phyloP scores from a whole-genome alignment of 257 asterid genomes.

The Petunia axillaris region DNA sequence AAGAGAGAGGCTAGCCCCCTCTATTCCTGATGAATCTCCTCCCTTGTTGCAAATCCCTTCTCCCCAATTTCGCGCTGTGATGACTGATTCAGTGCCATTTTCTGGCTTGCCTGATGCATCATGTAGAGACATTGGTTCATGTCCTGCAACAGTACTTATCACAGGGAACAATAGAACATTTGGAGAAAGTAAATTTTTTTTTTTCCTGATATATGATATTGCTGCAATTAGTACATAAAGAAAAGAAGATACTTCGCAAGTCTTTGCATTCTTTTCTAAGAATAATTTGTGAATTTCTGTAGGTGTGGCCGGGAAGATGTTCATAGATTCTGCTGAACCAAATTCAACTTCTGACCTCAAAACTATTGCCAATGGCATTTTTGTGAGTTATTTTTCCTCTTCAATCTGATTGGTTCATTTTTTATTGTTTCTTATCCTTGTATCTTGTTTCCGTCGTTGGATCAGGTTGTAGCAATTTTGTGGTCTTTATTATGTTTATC shows the following conservation, averaged over 20 bases:
- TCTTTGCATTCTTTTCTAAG: not conserved
- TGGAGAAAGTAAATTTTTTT: conserved; percentile 35
- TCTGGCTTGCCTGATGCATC: conserved; percentile 43
- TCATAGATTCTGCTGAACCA: conserved; percentile 29
- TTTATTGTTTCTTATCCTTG: not conserved
- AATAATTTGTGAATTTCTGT: conserved; percentile 13
- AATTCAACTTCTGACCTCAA: conserved; percentile 2
- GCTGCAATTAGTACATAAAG: not conserved
- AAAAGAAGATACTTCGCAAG: not conserved
- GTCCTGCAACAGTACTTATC: conserved; percentile 41
- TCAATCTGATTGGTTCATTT: not conserved
- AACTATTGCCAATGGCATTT: conserved; percentile 29
- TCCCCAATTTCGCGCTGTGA: conserved; percentile 38
- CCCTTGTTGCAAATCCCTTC: conserved; percentile 39
- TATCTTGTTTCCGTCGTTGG: not conserved
- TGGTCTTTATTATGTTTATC: not conserved
- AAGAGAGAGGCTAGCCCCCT: fast-evolving
- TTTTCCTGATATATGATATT: too few relatives aligned
- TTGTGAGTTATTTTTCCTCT: conserved; percentile 34
- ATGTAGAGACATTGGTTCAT: conserved; percentile 39
- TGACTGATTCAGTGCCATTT: conserved; percentile 22
- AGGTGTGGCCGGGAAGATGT: conserved; percentile 46
- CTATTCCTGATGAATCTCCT: conserved; percentile 1
- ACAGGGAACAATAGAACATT: conserved; percentile 44
- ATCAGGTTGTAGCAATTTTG: conserved; percentile 17